Base-by-base conservation (phyloP, 306 rosid genomes). In the Heteromeles arbutifolia region DNA sequence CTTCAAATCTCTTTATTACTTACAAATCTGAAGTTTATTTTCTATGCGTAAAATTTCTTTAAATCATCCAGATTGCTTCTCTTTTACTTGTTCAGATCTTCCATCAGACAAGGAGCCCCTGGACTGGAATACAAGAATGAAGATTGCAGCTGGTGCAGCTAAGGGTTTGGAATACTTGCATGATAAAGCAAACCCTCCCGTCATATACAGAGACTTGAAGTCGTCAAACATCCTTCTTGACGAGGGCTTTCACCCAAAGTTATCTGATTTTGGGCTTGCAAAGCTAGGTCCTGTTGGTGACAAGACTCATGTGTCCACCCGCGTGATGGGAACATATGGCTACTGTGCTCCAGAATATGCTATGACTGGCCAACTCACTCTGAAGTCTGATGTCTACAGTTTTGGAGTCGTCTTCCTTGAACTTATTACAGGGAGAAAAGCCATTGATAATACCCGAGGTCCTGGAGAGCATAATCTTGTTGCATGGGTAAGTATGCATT, bases 61-160 rank as follows among this genome's bases (percentile, higher is more conserved):
- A 56, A 59, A 67, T 50, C 24, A 37, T 24, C 39, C 65, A 31
- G 28, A 74, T 34, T 67, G 29, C 41, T 54, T 44, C 48, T 45
- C 39, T 61, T 79, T 39, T 65, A 22, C 44, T 71, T 79, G 84
- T 83, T 73, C 86, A 93, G 98, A 93, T 80, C 79, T 88, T 81
- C 92, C 88, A 28, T 78, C 81, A 11, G 86, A 81, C 44, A 88
- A 78, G 85, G 85, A 83, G 74, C 88, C 98, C 14, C 82, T 91
- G 59, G 96, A 93, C 81, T 93, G 98, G 98, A 91, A 87, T 77
- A 91, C 92, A 28, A 88, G 98, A 84, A 93, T 93, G 91, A 88
- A 85, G 82, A 91, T 93, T 67, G 98, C 97, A 22, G 86, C 87
- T 14, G 98, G 90, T 67, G 90, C 91, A 26, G 96, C 98, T 2